A percentile compares a stretch with the other conserved stretches of the same genome.
phyloP scores from a whole-genome alignment of 192 early-diverging fungal species.

The Coemansia guatemalensis region DNA sequence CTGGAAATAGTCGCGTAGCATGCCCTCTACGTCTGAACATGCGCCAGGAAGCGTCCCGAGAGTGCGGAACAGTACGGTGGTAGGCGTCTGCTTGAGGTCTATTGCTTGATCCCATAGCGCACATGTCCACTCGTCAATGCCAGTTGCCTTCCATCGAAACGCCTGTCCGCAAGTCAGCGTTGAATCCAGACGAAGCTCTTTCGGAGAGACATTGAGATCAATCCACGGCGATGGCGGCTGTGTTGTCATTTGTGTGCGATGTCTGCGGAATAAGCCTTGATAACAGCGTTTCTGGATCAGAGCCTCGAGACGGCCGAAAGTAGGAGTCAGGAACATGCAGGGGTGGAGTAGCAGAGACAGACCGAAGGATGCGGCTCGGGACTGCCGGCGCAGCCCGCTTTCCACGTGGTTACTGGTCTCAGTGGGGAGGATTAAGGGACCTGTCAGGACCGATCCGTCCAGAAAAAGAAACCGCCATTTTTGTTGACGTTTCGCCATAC shows the following conservation, averaged over 20 bases:
- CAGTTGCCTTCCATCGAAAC: conserved; percentile 83
- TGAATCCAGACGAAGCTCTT: conserved; percentile 72
- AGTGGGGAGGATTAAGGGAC: background rate
- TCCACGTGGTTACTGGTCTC: background rate
- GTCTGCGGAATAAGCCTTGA: background rate
- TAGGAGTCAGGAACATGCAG: background rate
- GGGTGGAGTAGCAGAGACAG: background rate
- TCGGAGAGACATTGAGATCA: conserved; percentile 55
- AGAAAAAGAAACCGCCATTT: background rate
- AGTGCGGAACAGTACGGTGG: conserved; percentile 32
- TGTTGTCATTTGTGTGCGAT: background rate
- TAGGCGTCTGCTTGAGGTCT: conserved; percentile 60
- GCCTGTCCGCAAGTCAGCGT: conserved; percentile 88
- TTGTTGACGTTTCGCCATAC: background rate
- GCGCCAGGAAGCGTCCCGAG: conserved; percentile 8
- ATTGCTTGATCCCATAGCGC: conserved; percentile 59
- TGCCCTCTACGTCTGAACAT: conserved; percentile 12
- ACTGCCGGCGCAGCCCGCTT: background rate
- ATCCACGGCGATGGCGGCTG: conserved; percentile 31
- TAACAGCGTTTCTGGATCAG: background rate
- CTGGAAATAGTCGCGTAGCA: conserved; percentile 81
- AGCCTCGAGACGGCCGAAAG: too few relatives aligned
- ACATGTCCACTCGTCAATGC: conserved; percentile 61
- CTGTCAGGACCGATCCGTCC: too few relatives aligned
- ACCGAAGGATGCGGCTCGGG: background rate